These are phyloP conservation scores for Neltuma alba DNA, from an alignment of 306 rosid genomes.

Conservation along the genomic window DNA sequence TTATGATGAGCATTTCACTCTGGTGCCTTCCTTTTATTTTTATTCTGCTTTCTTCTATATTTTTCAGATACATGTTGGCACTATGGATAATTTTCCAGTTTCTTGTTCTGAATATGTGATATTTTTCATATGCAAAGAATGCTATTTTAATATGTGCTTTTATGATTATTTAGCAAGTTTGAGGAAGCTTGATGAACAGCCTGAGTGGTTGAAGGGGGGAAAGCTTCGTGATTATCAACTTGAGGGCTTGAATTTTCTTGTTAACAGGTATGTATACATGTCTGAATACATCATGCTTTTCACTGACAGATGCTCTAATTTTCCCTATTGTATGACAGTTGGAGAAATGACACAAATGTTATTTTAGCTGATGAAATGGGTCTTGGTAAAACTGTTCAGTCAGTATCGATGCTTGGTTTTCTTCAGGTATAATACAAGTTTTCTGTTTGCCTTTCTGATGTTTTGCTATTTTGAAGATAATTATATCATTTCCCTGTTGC, in stretches of 20 bases:
- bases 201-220: conserved; percentile 97
- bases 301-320: conserved; percentile 40
- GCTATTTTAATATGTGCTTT: conserved; percentile 33
- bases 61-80: neutral
- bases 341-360: conserved; percentile 99
- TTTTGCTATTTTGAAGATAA: conserved; percentile 6
- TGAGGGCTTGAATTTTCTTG: conserved; percentile 99
- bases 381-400: conserved; percentile 98
- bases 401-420: conserved; percentile 99
- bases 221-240: conserved; percentile 99
- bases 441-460: conserved; percentile 31
- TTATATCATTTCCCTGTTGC: conserved; percentile 39
- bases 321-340: conserved; percentile 58
- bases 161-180: conserved; percentile 76
- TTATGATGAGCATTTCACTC: neutral
- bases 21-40: neutral
- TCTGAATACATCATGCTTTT: conserved; percentile 1
- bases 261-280: conserved; percentile 68
- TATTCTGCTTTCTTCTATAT: neutral
- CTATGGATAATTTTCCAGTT: neutral
- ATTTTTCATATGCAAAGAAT: conserved; percentile 14
- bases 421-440: conserved; percentile 65
- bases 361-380: conserved; percentile 99
- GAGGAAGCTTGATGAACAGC: conserved; percentile 97
- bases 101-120: neutral